Evolutionary conservation across 768 basidiomycete species (phyloP), one percentile per base, ranked within the genome.

Genomic region (Boletus insuetus): DNA sequence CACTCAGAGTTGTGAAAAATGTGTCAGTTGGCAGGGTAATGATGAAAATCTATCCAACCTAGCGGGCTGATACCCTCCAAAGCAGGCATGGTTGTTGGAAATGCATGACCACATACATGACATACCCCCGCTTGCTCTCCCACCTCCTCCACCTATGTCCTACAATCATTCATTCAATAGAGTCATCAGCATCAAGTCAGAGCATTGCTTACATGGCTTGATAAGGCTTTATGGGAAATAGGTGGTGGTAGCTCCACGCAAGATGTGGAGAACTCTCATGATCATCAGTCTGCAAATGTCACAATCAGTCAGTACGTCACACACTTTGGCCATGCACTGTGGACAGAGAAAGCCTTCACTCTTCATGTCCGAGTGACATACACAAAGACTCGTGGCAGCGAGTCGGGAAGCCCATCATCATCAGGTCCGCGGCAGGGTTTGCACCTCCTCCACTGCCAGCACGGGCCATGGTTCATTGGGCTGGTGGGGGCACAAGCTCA

Each of bases 321-420:
- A 99, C 34, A 98, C 81, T 78, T 95, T 92, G 38, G 90, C 85
- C 52, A 86, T 80, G 66, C 97, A 99, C 35, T 97, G 81, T 4
- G 97, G 97, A 70, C 97, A 99, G 17, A 96, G 79, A 73, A 95
- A 99, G 4, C 96, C 97, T 58, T 91, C 89, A 69, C 86, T 87
- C 72, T 91, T 93, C 72, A 99, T 77, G 61, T 92, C 84, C 13
- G 90, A 91, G 70, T 99, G 97, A 67, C 97, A 99, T 8, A 86
- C 91, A 65, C 97, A 99, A 19, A 98, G 77, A 51, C 88, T 87
- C 8, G 87, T 34, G 86, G 86, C 5, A 87, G 89, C 11, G 84
- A 84, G 61, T 91, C 88, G 0, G 95, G 91, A 99, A 99, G 10
- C 97, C 97, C 92, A 99, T 98, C 82, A 97, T 90, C 90, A 99